Percentiles rank a stretch among this genome's conserved stretches.
phyloP scores from a whole-genome alignment of 1,139 yeast species.

The Chernovozyma sophiae-reginae region DNA sequence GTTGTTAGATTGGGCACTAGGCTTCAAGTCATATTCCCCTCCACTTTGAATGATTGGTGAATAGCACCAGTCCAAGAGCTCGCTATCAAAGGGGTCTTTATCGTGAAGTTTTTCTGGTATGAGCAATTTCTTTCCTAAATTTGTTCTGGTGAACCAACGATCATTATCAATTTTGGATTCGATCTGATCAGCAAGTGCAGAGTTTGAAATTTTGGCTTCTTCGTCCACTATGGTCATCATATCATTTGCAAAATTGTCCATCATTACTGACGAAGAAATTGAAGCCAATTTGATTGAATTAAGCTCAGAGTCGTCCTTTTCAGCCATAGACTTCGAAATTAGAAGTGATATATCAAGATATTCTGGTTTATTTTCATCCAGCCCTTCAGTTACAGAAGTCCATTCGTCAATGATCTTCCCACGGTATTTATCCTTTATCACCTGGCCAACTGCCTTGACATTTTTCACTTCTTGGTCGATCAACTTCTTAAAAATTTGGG shows the following conservation, averaged over 20 bases:
- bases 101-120: constrained; percentile 23
- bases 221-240: constrained; percentile 88
- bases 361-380: constrained; percentile 27
- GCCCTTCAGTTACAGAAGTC: constrained; percentile 58
- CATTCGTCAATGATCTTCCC: constrained; percentile 85
- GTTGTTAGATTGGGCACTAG: constrained; percentile 75
- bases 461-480: constrained; percentile 41
- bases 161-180: constrained; percentile 79
- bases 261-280: constrained; percentile 72
- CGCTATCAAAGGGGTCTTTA: constrained; percentile 51
- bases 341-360: constrained; percentile 53
- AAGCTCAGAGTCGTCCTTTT: constrained; percentile 79
- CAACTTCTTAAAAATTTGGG: constrained; percentile 62
- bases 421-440: constrained; percentile 69
- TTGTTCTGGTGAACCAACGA: constrained; percentile 62
- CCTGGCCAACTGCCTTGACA: constrained; percentile 50
- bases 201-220: constrained; percentile 71
- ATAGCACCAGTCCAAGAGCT: constrained; percentile 88
- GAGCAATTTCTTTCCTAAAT: constrained; percentile 52
- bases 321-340: constrained; percentile 58
- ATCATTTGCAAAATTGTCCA: constrained; percentile 82
- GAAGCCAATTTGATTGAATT: constrained; percentile 66
- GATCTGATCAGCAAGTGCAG: constrained; percentile 67
- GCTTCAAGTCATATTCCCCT: constrained; percentile 77
- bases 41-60: constrained; percentile 91